Evolutionary conservation across 129 eudicot genomes (phyloP), one percentile per base, ranked within the genome.

Genomic region (Solidago caesia): DNA sequence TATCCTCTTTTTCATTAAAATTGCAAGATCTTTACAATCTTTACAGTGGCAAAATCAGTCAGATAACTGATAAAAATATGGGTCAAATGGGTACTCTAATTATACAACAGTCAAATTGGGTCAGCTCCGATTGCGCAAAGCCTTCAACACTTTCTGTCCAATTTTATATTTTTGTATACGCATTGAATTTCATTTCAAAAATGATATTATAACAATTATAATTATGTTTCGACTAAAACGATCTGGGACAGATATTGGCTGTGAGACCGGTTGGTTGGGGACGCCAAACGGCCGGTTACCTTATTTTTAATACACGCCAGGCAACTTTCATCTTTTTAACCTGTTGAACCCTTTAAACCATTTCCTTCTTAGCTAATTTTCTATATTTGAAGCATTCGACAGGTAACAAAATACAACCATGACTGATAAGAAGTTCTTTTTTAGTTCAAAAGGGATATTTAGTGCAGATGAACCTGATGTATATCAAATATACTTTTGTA

Each of bases 61-160:
- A 7, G 26, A 33, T 33, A 33, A 33, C 39, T 33, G 13, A 2
- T 60, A 6, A 33, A 65, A 29, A 7, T 5, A 56, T 21, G 29
- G 29, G 29, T 15, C 27, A 56, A 15, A 15, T 27, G 5, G 11
- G 61, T 6, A n/a, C 61, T 56, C 21, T 53, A n/a, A n/a, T 21
- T 21, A 21, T 6, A 25, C 21, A n/a, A 4, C 5, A 44, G n/a
- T 27, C 44, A 39, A 27, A 63, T 27, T 1, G 25, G 68, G 46
- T 13, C 68, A 63, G 25, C 21, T 12, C 14, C 16, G 46, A 62
- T 33, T 62, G 44, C 0, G 45, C 21, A 0, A 16, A 39, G 45
- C 68, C 68, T 29, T 45, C n/a, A 39, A 12, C 68, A 63, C 47
- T 13, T 39, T 41, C 9, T 63, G 4, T 63, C 68, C 68, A 63